phyloP scores from a whole-genome alignment of 1,284 basidiomycete species.

The Heterobasidion irregulare region DNA sequence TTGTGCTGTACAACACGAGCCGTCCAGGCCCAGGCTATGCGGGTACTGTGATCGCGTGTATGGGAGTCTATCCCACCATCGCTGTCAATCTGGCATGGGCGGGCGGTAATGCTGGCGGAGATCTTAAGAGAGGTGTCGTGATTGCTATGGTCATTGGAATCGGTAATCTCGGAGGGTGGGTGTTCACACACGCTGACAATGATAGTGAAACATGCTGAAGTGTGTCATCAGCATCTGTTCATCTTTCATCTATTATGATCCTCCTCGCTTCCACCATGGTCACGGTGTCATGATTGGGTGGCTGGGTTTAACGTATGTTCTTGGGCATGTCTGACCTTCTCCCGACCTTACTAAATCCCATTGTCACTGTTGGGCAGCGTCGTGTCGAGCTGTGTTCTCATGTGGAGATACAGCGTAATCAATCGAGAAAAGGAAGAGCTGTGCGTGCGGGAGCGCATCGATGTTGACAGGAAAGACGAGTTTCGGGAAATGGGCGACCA shows the following conservation, averaged over 20 bases:
- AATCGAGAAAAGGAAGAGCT: constrained; percentile 33
- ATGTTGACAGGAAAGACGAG: constrained; percentile 23
- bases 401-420: constrained; percentile 29
- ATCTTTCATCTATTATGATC: constrained; percentile 33
- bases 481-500: constrained; percentile 36
- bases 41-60: constrained; percentile 43
- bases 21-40: constrained; percentile 33
- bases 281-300: constrained; percentile 43
- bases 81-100: constrained; percentile 48
- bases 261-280: constrained; percentile 39
- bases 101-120: constrained; percentile 47
- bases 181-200: background rate
- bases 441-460: constrained; percentile 30
- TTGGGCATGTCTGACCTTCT: background rate
- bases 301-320: constrained; percentile 28
- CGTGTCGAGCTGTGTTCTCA: constrained; percentile 18
- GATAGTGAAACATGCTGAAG: background rate
- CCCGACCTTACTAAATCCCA: background rate
- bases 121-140: constrained; percentile 41
- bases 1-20: constrained; percentile 31
- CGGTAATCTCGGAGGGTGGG: constrained; percentile 44
- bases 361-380: constrained; percentile 14
- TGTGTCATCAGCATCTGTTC: constrained; percentile 25
- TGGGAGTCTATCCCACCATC: constrained; percentile 47
- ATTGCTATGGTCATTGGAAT: constrained; percentile 47